These are phyloP conservation scores for Tuber magnatum DNA, from an alignment of 495 filamentous ascomycete genomes.

Conservation along the genomic window DNA sequence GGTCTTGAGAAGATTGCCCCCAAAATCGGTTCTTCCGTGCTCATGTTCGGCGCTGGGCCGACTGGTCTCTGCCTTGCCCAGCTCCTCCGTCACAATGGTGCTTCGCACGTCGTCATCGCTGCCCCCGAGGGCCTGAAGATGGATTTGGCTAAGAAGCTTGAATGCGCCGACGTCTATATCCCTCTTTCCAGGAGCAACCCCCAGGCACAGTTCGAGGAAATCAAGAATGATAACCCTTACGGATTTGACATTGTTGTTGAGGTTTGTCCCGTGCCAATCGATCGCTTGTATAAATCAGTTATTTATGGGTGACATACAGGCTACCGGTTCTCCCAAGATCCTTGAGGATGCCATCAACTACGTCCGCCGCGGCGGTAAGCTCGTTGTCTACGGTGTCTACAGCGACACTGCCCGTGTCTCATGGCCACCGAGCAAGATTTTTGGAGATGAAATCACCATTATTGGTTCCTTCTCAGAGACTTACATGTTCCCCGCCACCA, in stretches of 20 bases:
- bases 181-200: conserved; percentile 54
- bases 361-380: conserved; percentile 59
- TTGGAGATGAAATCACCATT: conserved; percentile 60
- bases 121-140: conserved; percentile 63
- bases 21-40: conserved; percentile 59
- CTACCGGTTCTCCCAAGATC: conserved; percentile 59
- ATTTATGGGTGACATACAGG: conserved; percentile 37
- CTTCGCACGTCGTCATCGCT: conserved; percentile 58
- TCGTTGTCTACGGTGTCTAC: conserved; percentile 65
- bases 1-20: conserved; percentile 66
- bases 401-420: conserved; percentile 53
- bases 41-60: conserved; percentile 63
- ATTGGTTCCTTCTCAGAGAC: conserved; percentile 63
- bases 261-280: conserved; percentile 11
- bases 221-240: conserved; percentile 60
- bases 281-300: neutral
- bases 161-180: conserved; percentile 58
- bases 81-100: conserved; percentile 57
- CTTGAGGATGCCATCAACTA: conserved; percentile 66
- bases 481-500: conserved; percentile 66
- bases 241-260: conserved; percentile 63
- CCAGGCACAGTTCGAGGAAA: conserved; percentile 52
- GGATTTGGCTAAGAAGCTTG: conserved; percentile 61
- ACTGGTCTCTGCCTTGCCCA: conserved; percentile 56
- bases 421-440: conserved; percentile 63